phyloP scores from a whole-genome alignment of 192 early-diverging fungal genomes.

The Entomortierella chlamydospora region DNA sequence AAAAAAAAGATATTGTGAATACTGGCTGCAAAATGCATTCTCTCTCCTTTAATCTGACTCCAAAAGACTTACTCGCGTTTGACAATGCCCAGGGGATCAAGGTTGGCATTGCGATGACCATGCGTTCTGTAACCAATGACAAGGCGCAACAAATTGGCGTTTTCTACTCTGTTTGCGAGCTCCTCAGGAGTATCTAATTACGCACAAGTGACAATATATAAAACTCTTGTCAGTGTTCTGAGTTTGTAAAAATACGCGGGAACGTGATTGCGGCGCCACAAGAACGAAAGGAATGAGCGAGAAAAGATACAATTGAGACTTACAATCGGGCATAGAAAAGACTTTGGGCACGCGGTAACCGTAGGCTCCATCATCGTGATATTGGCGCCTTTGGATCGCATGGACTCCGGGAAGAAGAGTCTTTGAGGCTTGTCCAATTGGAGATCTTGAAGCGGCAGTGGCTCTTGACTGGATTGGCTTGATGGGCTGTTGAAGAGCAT shows the following conservation, averaged over 20 bases:
- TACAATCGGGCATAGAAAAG: conserved; percentile 81
- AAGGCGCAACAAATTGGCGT: conserved; percentile 87
- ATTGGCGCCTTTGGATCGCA: conserved; percentile 53
- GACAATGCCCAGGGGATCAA: conserved; percentile 89
- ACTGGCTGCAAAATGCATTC: no score
- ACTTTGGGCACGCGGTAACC: conserved; percentile 87
- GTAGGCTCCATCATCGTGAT: conserved; percentile 87
- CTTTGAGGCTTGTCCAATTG: conserved; percentile 2
- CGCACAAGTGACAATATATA: not conserved
- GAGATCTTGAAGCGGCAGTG: conserved; percentile 15
- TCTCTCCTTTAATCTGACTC: no score
- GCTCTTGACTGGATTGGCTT: conserved; percentile 6
- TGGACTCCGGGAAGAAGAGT: conserved; percentile 11
- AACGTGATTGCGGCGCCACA: no score
- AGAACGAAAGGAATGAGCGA: no score
- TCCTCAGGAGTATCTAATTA: conserved; percentile 78
- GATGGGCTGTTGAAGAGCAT: conserved; percentile 26
- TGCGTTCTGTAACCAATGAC: conserved; percentile 82
- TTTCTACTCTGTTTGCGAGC: conserved; percentile 83
- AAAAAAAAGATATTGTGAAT: no score
- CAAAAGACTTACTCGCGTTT: conserved; percentile 69
- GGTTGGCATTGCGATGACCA: conserved; percentile 84
- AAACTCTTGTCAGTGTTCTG: no score
- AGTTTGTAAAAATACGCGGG: no score
- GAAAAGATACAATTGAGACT: conserved; percentile 26